Evolutionary conservation across 495 filamentous ascomycete genomes (phyloP).

Genomic region (Cryomyces minteri): DNA sequence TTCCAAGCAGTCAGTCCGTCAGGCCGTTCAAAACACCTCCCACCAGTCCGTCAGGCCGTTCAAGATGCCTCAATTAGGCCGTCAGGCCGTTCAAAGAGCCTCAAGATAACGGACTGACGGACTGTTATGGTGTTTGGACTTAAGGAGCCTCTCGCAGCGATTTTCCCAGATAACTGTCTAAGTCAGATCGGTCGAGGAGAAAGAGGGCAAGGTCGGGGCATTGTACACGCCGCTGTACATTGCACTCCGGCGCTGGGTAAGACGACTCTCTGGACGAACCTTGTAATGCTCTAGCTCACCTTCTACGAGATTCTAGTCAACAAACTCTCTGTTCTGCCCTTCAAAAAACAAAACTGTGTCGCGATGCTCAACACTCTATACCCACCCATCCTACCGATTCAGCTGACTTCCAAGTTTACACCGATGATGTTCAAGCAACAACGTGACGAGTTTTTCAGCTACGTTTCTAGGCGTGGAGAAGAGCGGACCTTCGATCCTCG

Average conservation of each 20-base stretch:
- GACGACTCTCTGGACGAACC: too few relatives aligned
- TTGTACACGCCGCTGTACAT: constrained; percentile 49
- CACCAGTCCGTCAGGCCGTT: too few relatives aligned
- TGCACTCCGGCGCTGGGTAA: constrained; percentile 52
- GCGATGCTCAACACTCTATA: constrained; percentile 65
- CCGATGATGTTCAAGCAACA: constrained; percentile 33
- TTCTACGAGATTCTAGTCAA: constrained; percentile 45
- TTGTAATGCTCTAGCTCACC: too few relatives aligned
- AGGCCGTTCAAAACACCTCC: too few relatives aligned
- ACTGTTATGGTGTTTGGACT: too few relatives aligned
- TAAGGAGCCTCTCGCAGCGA: constrained; percentile 21
- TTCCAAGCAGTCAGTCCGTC: too few relatives aligned
- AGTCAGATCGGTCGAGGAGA: constrained; percentile 32
- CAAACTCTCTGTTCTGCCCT: constrained; percentile 44
- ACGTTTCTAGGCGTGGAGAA: constrained; percentile 44
- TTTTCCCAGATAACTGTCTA: constrained; percentile 35
- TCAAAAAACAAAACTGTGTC: constrained; percentile 50
- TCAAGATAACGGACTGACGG: too few relatives aligned
- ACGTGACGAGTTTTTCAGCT: constrained; percentile 47
- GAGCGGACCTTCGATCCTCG: constrained; percentile 35
- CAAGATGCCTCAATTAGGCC: too few relatives aligned
- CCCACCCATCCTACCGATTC: constrained; percentile 27
- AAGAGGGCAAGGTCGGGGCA: constrained; percentile 38
- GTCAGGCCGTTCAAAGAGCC: too few relatives aligned
- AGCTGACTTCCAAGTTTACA: constrained; percentile 37